Evolutionary conservation across 345 rosid species (phyloP).

Genomic region (Lumnitzera racemosa): DNA sequence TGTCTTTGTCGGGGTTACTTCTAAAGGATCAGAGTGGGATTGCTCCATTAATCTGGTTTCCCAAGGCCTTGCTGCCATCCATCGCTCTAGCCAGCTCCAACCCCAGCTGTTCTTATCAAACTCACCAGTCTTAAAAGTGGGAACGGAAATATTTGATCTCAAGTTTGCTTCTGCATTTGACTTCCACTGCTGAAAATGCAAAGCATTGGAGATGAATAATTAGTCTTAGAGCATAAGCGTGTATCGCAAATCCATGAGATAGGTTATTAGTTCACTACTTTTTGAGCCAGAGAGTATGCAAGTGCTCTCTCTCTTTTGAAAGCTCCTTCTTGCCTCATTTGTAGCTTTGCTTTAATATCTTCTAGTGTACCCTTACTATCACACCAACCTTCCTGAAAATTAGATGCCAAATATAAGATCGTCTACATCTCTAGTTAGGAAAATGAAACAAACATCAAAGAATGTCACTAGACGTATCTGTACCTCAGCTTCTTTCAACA

Average conservation of each 20-base stretch:
- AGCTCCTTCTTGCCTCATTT: constrained; percentile 85
- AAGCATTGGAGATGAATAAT: not conserved
- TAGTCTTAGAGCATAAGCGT: too few species aligned
- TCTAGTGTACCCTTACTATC: constrained; percentile 83
- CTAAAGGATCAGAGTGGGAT: constrained; percentile 24
- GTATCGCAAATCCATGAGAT: too few species aligned
- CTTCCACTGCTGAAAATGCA: constrained; percentile 56
- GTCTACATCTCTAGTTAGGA: too few species aligned
- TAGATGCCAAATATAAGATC: not conserved
- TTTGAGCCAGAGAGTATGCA: constrained; percentile 84
- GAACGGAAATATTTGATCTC: constrained; percentile 21
- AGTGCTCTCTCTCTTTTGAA: constrained; percentile 88
- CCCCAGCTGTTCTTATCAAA: constrained; percentile 79
- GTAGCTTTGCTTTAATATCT: constrained; percentile 63
- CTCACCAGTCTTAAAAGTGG: constrained; percentile 43
- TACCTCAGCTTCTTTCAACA: constrained; percentile 80
- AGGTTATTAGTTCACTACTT: constrained; percentile 28
- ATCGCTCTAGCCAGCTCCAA: constrained; percentile 98
- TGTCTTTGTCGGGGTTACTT: constrained; percentile 32
- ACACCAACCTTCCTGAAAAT: constrained; percentile 86
- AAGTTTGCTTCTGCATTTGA: constrained; percentile 33
- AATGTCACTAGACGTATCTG: too few species aligned
- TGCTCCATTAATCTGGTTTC: constrained; percentile 78
- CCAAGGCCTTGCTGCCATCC: constrained; percentile 99
- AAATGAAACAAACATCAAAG: too few species aligned